Conservation (phyloP, 306 rosid genomes). For the Acacia confusa region DNA sequence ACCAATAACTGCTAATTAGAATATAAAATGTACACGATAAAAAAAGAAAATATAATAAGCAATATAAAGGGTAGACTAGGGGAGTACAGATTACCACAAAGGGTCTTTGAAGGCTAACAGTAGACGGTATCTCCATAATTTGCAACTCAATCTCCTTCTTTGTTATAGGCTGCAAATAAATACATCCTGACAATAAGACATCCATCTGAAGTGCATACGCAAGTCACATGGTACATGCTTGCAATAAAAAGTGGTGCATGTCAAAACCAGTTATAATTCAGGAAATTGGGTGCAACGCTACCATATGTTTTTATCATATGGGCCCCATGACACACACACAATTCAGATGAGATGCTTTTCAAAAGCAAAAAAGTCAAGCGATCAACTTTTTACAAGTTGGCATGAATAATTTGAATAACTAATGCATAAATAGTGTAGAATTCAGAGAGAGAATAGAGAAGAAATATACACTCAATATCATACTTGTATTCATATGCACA, state of each 20-base stretch:
- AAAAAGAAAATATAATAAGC: conserved; percentile 19
- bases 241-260: conserved; percentile 11
- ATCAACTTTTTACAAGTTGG: conserved; percentile 20
- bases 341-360: conserved; percentile 21
- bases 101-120: conserved; percentile 73
- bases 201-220: not conserved
- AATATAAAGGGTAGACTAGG: conserved; percentile 10
- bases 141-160: conserved; percentile 86
- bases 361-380: conserved; percentile 20
- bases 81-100: conserved; percentile 60
- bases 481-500: too few relatives aligned
- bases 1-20: conserved; percentile 27
- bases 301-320: not conserved
- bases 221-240: not conserved
- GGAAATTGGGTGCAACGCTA: conserved; percentile 3
- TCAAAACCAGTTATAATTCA: conserved; percentile 21
- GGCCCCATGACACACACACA: not conserved
- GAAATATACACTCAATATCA: too few relatives aligned
- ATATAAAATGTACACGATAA: conserved; percentile 11
- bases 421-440: not conserved
- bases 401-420: conserved; percentile 24
- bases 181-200: conserved; percentile 35
- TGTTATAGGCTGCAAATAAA: conserved; percentile 72
- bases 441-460: too few relatives aligned
- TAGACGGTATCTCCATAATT: conserved; percentile 68